Conservation (phyloP, 2,329 filamentous ascomycete species). For the Colletotrichum viniferum region DNA sequence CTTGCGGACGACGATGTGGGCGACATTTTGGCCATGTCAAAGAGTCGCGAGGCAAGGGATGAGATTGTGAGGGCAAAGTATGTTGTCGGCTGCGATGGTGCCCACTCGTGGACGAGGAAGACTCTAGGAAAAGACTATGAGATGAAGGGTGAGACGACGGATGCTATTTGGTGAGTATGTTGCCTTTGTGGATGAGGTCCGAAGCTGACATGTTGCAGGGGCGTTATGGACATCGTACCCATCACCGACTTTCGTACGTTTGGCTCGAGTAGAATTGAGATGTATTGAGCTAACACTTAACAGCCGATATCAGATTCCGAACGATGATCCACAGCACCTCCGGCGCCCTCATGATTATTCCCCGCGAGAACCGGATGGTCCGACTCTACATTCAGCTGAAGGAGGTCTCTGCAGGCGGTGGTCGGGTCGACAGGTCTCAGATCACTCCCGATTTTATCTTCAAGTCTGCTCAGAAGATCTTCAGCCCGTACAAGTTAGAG, state of each 20-base stretch:
- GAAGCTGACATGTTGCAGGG: conserved; percentile 20
- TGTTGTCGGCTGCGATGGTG: conserved; percentile 71
- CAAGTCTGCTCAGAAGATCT: conserved; percentile 63
- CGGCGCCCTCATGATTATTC: conserved; percentile 69
- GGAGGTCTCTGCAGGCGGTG: conserved; percentile 33
- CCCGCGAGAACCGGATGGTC: conserved; percentile 66
- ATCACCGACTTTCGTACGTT: conserved; percentile 50
- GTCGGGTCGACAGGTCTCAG: conserved; percentile 58
- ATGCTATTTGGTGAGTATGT: conserved; percentile 44
- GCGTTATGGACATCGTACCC: conserved; percentile 42
- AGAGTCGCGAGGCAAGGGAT: conserved; percentile 33
- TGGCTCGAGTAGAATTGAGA: too few relatives aligned
- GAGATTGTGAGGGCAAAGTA: conserved; percentile 63
- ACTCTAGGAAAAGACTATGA: conserved; percentile 54
- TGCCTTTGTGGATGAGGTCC: not conserved
- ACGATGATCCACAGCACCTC: conserved; percentile 61
- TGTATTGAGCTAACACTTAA: not conserved
- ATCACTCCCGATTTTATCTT: conserved; percentile 69
- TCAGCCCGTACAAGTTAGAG: conserved; percentile 67
- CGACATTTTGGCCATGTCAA: conserved; percentile 24
- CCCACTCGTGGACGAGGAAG: conserved; percentile 68
- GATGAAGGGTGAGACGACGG: conserved; percentile 59
- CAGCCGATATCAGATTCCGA: conserved; percentile 58
- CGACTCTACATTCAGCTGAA: conserved; percentile 68
- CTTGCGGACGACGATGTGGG: conserved; percentile 63